Base-by-base conservation (phyloP, 352 stramenopile species). In the Phytophthora lateralis region DNA sequence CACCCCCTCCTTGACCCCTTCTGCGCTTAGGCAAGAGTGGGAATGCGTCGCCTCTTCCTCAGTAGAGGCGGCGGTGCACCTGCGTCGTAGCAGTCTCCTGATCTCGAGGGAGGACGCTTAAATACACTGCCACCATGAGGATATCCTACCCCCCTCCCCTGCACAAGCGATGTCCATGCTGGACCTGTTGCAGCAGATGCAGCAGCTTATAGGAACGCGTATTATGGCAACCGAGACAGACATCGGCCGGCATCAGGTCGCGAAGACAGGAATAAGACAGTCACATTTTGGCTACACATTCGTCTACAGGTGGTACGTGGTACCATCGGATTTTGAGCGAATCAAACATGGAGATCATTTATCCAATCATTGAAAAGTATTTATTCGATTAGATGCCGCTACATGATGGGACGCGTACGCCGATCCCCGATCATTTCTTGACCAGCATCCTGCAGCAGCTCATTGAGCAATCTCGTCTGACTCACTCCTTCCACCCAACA, bases 31-130 rank as follows among this genome's bases (percentile, higher is more conserved):
- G 57, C 48, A 57, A 51, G 64, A 68, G 46, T 32, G 59, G 45
- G 29, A 72, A 62, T 72, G 53, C 6, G 20, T 32, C 35, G 49
- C 29, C 48, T 70, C 41, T 71, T 63, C 44, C 52, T 52, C 52
- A 30, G 34, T 38, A 41, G 30, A 65, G 49, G 7, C 6, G 27
- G 2, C 34, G 8, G 9, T 30, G 26, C 26, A 30, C 26, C 26
- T 30, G 26, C 26, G 26, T 9, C 5, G 38, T 26, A 59, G 14
- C 24, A 47, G 58, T 5, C 32, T 50, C 35, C 38, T 66, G 32
- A 60, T 37, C 27, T 38, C 11, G 47, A 58, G 35, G 35, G 20
- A 24, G 27, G 6, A 57, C 18, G 17, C 49, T 55, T 62, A 62
- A 45, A 62, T 67, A 34, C 48, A 60, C 21, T 49, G 10, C 20